These are phyloP conservation scores for Hanseniaspora hatyaiensis DNA, from an alignment of 805 yeast genomes.

Conservation along the genomic window DNA sequence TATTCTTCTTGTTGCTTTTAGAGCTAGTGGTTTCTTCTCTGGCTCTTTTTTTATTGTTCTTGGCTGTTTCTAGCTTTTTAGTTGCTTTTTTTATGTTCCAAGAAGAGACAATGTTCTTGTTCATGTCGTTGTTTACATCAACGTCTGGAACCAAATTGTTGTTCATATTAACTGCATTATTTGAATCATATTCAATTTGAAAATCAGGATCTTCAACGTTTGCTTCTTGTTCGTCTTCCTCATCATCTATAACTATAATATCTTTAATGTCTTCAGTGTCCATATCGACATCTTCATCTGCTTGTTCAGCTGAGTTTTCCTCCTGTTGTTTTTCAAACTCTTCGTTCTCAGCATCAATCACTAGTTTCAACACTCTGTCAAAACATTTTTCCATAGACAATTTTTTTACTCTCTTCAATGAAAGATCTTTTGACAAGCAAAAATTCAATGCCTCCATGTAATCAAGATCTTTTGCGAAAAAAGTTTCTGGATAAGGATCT, in stretches of 20 bases:
- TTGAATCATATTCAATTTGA: constrained; percentile 24
- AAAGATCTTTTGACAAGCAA: constrained; percentile 53
- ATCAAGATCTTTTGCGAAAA: constrained; percentile 50
- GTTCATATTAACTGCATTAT: constrained; percentile 18
- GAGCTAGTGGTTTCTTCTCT: constrained; percentile 38
- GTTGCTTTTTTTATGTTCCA: constrained; percentile 39
- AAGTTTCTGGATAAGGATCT: constrained; percentile 34
- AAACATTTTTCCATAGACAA: constrained; percentile 51
- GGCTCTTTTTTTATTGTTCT: constrained; percentile 31
- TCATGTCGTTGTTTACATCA: constrained; percentile 51
- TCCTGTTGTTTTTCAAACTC: constrained; percentile 33
- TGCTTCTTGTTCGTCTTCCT: no score
- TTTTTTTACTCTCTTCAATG: constrained; percentile 59
- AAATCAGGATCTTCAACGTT: constrained; percentile 3
- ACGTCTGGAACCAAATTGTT: constrained; percentile 50
- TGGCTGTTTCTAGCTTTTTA: neutral
- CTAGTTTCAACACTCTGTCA: constrained; percentile 43
- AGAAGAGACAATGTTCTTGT: constrained; percentile 59
- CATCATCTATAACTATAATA: constrained; percentile 4
- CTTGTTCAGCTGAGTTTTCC: no score
- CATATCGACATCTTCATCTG: constrained; percentile 20
- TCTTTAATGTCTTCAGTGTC: constrained; percentile 33
- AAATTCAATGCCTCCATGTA: constrained; percentile 42
- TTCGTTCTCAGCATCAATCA: constrained; percentile 49
- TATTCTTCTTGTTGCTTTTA: constrained; percentile 32